These are phyloP conservation scores for Ilyonectria robusta DNA, from an alignment of 2,329 filamentous ascomycete species.

Conservation along the genomic window DNA sequence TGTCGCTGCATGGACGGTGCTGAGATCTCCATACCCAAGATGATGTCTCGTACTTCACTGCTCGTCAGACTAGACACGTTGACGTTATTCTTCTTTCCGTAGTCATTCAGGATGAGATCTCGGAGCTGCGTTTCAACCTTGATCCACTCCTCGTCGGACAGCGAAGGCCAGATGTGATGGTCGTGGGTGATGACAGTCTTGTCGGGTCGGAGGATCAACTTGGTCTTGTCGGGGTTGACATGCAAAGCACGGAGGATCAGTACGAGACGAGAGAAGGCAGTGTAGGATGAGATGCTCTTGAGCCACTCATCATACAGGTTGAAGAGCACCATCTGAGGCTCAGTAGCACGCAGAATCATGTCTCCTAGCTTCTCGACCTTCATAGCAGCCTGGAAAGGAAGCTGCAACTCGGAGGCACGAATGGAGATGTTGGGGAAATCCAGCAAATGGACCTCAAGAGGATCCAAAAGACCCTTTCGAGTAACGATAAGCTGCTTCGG, in stretches of 20 bases:
- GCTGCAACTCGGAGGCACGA: slow-evolving; percentile 93
- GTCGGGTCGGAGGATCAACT: slow-evolving; percentile 93
- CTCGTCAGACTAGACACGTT: slow-evolving; percentile 97
- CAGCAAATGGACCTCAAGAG: slow-evolving; percentile 94
- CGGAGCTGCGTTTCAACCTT: slow-evolving; percentile 98
- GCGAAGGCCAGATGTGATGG: slow-evolving; percentile 97
- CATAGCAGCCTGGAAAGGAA: slow-evolving; percentile 99
- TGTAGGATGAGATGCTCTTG: slow-evolving; percentile 98
- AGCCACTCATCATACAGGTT: slow-evolving; percentile 99
- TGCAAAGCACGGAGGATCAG: slow-evolving; percentile 94
- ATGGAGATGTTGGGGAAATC: slow-evolving; percentile 99
- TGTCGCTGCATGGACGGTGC: slow-evolving; percentile 98
- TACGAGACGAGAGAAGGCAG: slow-evolving; percentile 95
- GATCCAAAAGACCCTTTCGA: slow-evolving; percentile 95
- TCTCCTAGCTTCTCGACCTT: slow-evolving; percentile 99
- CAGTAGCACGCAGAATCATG: slow-evolving; percentile 97
- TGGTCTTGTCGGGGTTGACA: slow-evolving; percentile 98
- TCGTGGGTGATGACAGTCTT: slow-evolving; percentile 99
- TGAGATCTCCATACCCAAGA: slow-evolving; percentile 99
- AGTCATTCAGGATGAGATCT: slow-evolving; percentile 97
- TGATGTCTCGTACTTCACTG: slow-evolving; percentile 98
- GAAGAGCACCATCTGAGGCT: slow-evolving; percentile 99
- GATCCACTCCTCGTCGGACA: slow-evolving; percentile 98
- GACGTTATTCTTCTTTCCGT: slow-evolving; percentile 99
- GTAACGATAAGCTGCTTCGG: slow-evolving; percentile 99